Evolutionary conservation across 2,329 filamentous ascomycete genomes (phyloP).

Genomic region (Calonectria montana): DNA sequence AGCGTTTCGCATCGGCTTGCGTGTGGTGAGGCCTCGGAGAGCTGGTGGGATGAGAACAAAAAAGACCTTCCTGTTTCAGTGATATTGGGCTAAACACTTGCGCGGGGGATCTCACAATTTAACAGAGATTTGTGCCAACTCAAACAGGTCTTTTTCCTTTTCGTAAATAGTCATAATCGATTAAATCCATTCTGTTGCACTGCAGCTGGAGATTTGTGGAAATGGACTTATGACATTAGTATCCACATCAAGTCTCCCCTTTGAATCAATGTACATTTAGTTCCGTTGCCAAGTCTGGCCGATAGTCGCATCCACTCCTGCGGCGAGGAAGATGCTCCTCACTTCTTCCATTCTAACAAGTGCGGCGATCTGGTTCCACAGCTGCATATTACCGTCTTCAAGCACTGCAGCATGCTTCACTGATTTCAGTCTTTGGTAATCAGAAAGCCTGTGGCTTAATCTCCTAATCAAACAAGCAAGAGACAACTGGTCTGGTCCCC

Average conservation of each 20-base stretch:
- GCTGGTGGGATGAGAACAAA: neutral
- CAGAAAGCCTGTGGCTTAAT: neutral
- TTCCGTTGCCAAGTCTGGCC: neutral
- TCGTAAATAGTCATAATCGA: neutral
- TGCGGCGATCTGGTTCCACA: neutral
- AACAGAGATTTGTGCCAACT: too few species aligned
- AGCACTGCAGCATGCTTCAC: neutral
- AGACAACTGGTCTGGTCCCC: neutral
- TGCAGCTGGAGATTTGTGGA: neutral
- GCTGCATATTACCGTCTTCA: neutral
- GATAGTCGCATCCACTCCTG: neutral
- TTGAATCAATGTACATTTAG: neutral
- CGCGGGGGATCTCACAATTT: too few species aligned
- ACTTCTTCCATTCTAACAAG: neutral
- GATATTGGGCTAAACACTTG: neutral
- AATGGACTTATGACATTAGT: neutral
- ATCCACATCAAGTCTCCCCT: neutral
- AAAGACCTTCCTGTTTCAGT: neutral
- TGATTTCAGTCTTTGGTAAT: neutral
- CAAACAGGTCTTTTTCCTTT: too few species aligned
- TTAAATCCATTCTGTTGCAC: neutral
- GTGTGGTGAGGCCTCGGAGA: neutral
- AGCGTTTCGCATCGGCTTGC: neutral
- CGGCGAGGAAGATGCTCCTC: neutral
- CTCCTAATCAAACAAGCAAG: neutral